These are phyloP conservation scores for sunflower (Helianthus annuus) DNA, from an alignment of 129 eudicot species.

Conservation along the genomic window DNA sequence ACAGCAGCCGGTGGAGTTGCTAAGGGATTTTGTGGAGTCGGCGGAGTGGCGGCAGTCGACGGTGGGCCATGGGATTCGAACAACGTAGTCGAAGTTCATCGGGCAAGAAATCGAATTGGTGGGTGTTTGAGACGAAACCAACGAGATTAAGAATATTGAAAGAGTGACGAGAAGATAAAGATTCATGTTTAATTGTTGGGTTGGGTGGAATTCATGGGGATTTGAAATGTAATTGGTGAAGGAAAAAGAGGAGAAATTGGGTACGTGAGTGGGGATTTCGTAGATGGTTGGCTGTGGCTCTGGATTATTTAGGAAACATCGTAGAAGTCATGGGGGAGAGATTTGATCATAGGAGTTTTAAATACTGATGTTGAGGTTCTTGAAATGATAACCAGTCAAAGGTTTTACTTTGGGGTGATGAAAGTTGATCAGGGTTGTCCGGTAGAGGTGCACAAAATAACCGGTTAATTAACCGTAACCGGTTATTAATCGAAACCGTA, in stretches of 20 bases:
- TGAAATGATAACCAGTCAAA: conserved; percentile 22
- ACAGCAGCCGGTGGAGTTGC: conserved; percentile 44
- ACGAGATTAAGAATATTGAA: too few species aligned
- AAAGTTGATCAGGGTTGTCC: not conserved
- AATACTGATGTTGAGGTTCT: conserved; percentile 13
- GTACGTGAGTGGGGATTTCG: conserved; percentile 1
- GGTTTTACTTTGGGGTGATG: not conserved
- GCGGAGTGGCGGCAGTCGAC: conserved; percentile 39
- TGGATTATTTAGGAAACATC: not conserved
- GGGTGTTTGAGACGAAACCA: conserved; percentile 7
- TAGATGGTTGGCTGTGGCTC: conserved; percentile 20
- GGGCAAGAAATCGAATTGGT: conserved; percentile 48
- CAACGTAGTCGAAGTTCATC: conserved; percentile 51
- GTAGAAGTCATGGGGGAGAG: not conserved
- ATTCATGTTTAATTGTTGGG: too few species aligned
- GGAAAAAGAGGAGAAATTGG: not conserved
- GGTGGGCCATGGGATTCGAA: conserved; percentile 51
- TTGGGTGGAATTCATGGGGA: not conserved
- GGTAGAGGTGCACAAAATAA: too few species aligned
- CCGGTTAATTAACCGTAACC: too few species aligned
- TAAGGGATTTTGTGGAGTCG: conserved; percentile 18
- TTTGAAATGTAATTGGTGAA: not conserved
- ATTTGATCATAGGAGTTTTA: not conserved
- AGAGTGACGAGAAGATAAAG: too few species aligned
- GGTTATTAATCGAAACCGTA: too few species aligned